Evolutionary conservation across 176 grass and related monocot species (phyloP), one percentile per base, ranked within the genome.

Genomic region (Triticum turgidum): DNA sequence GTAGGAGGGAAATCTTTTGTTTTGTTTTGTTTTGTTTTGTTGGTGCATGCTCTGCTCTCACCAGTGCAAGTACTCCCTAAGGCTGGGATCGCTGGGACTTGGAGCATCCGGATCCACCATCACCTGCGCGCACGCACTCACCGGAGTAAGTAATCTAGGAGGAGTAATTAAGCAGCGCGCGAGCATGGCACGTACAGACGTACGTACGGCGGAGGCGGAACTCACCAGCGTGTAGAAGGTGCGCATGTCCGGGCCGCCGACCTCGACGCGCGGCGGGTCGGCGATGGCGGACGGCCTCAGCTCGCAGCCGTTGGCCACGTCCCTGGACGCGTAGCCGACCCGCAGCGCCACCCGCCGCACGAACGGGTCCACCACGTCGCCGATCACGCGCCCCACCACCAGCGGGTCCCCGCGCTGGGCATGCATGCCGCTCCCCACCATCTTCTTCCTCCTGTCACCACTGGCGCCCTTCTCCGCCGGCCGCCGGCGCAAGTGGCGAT

Each of bases 291-390:
- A 83, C 4, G 93, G 83, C 41, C 80, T 32, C 67, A 92, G 84
- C 68, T 95, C 88, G 77, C 87, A 92, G 59, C 93, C 90, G 86
- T 92, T 95, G 81, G 85, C n/a, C 65, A 95, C 32, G 15, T 85
- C 89, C 54, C 84, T 80, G 21, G 86, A 47, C 82, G 44, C 24
- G 92, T 97, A 97, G 1, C 34, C 61, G 13, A 90, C 92, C 41
- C 92, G 87, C 71, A 97, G 56, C 74, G 76, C 33, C 81, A 94
- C 87, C 35, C 59, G 86, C 62, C 47, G 84, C 51, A 69, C 73
- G 87, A 97, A 97, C 13, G 79, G 85, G 72, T 94, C 94, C 33
- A 97, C 85, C 35, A 97, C 85, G 88, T 97, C 94, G 18, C 90
- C 94, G 62, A 97, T 80, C 22, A 97, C 89, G 52, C 92, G 81